A percentile compares a stretch with the other conserved stretches of the same genome.
These are phyloP conservation scores for Malbranchea cinnamomea DNA, from an alignment of 2,329 filamentous ascomycete genomes.

Conservation along the genomic window DNA sequence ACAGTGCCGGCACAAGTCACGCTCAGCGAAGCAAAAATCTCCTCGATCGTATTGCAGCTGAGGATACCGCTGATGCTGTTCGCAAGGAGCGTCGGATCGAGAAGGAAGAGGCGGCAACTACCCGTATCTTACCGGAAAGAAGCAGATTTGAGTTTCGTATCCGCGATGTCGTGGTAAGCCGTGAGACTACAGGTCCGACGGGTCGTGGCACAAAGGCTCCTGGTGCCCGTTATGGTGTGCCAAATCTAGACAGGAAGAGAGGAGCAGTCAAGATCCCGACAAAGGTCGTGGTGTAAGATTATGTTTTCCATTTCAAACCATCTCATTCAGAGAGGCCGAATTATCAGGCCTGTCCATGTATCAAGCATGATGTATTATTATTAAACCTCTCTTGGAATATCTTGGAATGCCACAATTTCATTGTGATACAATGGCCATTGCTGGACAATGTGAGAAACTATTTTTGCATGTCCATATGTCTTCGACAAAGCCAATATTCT, in stretches of 20 bases:
- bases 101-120: conserved; percentile 29
- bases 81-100: conserved; percentile 25
- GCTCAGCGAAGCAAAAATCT: conserved; percentile 26
- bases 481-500: too few species aligned
- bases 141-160: conserved; percentile 47
- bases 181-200: conserved; percentile 39
- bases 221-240: conserved; percentile 47
- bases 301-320: neutral
- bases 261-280: conserved; percentile 49
- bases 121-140: conserved; percentile 30
- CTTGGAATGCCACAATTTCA: too few species aligned
- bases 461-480: neutral
- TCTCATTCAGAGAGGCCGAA: too few species aligned
- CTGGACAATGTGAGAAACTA: neutral
- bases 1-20: conserved; percentile 20
- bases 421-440: neutral
- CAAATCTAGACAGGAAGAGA: conserved; percentile 47
- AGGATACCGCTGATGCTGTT: conserved; percentile 25
- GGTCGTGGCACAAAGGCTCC: conserved; percentile 39
- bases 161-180: conserved; percentile 37
- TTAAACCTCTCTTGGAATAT: too few species aligned
- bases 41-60: conserved; percentile 27
- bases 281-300: conserved; percentile 36
- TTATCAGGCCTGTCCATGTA: too few species aligned
- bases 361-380: neutral